Base-by-base conservation (phyloP, 306 rosid species). In the Cotoneaster glaucophyllus region DNA sequence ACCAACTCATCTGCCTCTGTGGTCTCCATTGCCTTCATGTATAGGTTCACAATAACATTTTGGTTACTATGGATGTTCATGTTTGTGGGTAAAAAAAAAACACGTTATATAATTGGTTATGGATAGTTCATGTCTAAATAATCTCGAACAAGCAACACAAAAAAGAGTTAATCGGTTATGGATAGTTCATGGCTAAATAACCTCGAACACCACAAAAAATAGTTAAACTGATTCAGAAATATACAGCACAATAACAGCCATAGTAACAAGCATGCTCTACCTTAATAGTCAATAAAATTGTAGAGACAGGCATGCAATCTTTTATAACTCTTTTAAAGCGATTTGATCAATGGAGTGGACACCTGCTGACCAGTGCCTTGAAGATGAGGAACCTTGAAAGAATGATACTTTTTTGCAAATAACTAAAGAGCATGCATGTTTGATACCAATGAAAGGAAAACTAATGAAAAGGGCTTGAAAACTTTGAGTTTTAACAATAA, bases 1-100 rank as follows among this genome's bases (percentile, higher is more conserved):
- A 95, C 91, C 77, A 86, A 84, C 71, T 92, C 97, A 73, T 91
- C 97, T 15, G 83, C 86, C 77, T 82, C 87, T 65, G 76, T 66
- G 53, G 85, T 61, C 77, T 78, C 89, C 69, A 77, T 70, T 68
- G 64, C 92, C 92, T 90, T 71, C 80, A 79, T 37, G 82, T 37
- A 75, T 63, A 79, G 80, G 76, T 52, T 69, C 78, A 77, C 50
- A 76, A 31, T 80, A 82, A 64, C 43, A 64, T 62, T 70, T 80
- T 68, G 21, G 72, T 73, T 80, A 82, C 63, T 73, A 18, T 31
- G 54, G 39, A 66, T 73, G 58, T 25, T 58, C 43, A 41, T 73
- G 43, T 41, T 18, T 12, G 31, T 44, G 59, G 44, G 31, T 62
- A 61, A 29, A 52, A 44, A 32, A 32, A 19, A 32, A 62, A 14